A percentile compares a stretch with the other conserved stretches of the same genome.
These are phyloP conservation scores for Phytophthora quininea DNA, from an alignment of 352 stramenopile genomes.

Conservation along the genomic window DNA sequence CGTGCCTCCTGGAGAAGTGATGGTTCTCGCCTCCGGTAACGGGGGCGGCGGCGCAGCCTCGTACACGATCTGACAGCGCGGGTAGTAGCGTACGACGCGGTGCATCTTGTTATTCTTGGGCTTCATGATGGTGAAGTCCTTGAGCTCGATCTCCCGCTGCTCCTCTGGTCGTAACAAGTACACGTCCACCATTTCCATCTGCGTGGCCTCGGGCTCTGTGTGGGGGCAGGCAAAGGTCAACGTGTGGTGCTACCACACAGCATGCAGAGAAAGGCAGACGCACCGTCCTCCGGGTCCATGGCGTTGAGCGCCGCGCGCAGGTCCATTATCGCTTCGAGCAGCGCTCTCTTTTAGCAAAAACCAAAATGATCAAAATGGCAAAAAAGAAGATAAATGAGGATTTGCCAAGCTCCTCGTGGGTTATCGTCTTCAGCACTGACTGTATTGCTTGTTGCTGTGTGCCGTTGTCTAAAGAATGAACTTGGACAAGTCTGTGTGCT, in stretches of 20 bases:
- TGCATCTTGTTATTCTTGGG: conserved; percentile 83
- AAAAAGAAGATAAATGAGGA: too few species aligned
- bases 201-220: conserved; percentile 25
- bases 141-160: conserved; percentile 64
- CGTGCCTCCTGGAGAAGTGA: conserved; percentile 58
- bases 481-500: conserved; percentile 95
- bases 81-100: conserved; percentile 68
- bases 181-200: conserved; percentile 73
- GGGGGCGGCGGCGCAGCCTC: conserved; percentile 54
- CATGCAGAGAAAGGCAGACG: neutral
- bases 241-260: neutral
- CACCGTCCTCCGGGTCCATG: conserved; percentile 33
- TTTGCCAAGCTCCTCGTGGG: too few species aligned
- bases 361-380: too few species aligned
- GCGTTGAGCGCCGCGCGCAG: conserved; percentile 30
- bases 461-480: conserved; percentile 93
- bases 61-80: conserved; percentile 77
- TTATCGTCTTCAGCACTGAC: too few species aligned
- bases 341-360: too few species aligned
- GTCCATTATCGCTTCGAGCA: conserved; percentile 15
- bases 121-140: conserved; percentile 87
- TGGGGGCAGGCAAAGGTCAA: neutral
- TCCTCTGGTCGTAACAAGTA: conserved; percentile 76
- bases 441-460: neutral
- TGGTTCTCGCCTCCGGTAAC: conserved; percentile 57